phyloP scores from a whole-genome alignment of 1,284 basidiomycete species.

The Athelia sp. region DNA sequence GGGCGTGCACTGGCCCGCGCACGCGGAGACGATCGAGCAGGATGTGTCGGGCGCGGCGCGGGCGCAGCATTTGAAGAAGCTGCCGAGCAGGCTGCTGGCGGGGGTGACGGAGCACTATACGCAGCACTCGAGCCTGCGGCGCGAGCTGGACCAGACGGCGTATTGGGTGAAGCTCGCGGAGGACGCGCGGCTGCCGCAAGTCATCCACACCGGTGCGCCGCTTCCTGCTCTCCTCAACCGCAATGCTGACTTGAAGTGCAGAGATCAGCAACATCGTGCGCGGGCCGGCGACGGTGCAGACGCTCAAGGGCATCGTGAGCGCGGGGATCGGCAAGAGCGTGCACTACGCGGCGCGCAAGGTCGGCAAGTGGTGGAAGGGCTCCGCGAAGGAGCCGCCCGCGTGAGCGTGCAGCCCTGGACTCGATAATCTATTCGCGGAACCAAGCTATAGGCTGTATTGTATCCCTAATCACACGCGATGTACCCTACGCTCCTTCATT shows the following conservation, averaged over 20 bases:
- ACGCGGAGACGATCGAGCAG: slow-evolving; percentile 57
- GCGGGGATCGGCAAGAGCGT: slow-evolving; percentile 79
- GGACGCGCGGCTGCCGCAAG: slow-evolving; percentile 51
- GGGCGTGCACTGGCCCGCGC: slow-evolving; percentile 64
- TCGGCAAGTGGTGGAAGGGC: slow-evolving; percentile 79
- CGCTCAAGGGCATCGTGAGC: slow-evolving; percentile 81
- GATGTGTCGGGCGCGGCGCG: slow-evolving; percentile 62
- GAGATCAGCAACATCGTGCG: slow-evolving; percentile 78
- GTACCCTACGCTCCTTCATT: no score
- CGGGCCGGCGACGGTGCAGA: slow-evolving; percentile 80
- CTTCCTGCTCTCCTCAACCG: slow-evolving; percentile 2
- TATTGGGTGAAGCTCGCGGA: slow-evolving; percentile 75
- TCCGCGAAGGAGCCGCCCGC: slow-evolving; percentile 2
- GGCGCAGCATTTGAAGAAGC: slow-evolving; percentile 69
- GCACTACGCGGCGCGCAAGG: slow-evolving; percentile 71
- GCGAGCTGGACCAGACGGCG: slow-evolving; percentile 57
- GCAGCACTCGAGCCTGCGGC: slow-evolving; percentile 24
- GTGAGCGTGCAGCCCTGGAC: not conserved
- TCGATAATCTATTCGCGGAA: not conserved
- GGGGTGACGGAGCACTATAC: slow-evolving; percentile 54
- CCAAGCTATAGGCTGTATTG: not conserved
- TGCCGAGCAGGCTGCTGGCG: slow-evolving; percentile 65
- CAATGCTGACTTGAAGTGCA: slow-evolving; percentile 20
- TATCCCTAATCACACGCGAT: no score
- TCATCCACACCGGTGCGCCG: slow-evolving; percentile 56